Base-by-base conservation (phyloP, 2,329 filamentous ascomycete genomes). In the Allantophomopsis lycopodina region DNA sequence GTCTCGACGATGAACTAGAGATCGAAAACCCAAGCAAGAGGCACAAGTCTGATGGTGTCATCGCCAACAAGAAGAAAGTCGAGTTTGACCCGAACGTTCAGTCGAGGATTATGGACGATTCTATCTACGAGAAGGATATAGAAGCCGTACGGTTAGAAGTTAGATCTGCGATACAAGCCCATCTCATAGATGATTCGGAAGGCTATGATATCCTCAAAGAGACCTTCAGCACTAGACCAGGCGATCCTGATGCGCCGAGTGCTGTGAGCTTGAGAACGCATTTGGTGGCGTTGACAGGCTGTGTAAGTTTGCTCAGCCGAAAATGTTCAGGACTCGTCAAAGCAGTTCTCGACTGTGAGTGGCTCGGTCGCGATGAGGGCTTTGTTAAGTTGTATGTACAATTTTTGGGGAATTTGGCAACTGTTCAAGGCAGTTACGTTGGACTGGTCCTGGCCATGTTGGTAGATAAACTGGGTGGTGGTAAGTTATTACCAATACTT, bases 381-480 rank as follows among this genome's bases (percentile, higher is more conserved):
- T 85, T 85, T 52, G 67, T 76, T 41, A 73, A 73, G 49, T 71
- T 75, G 38, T 87, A 83, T 54, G 68, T 71, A 40, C 69, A 77
- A 50, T 81, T 85, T 48, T 61, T 85, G 17, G 73, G 74, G 14
- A 76, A 78, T 31, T 64, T 98, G 35, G 76, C 87, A 39, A 93
- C 84, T 44, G 82, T 87, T 1, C 85, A 95, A 52, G 80, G 83
- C 35, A 78, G 75, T 12, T 93, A 85, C 59, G 72, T 93, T 28
- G 71, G 69, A 16, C 68, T 75, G 15, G 78, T 94, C 32, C 69
- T 95, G 42, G 70, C 76, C 42, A 89, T 86, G 75, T 70, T 96
- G 43, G 79, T 94, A 40, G 73, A 77, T 44, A 80, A 86, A 55
- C 84, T 98, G 53, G 69, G 73, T 42, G 72, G 66, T 43, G 49